These are phyloP conservation scores for Cryptococcus jaspeensis DNA, from an alignment of 1,284 basidiomycete species.

Conservation along the genomic window DNA sequence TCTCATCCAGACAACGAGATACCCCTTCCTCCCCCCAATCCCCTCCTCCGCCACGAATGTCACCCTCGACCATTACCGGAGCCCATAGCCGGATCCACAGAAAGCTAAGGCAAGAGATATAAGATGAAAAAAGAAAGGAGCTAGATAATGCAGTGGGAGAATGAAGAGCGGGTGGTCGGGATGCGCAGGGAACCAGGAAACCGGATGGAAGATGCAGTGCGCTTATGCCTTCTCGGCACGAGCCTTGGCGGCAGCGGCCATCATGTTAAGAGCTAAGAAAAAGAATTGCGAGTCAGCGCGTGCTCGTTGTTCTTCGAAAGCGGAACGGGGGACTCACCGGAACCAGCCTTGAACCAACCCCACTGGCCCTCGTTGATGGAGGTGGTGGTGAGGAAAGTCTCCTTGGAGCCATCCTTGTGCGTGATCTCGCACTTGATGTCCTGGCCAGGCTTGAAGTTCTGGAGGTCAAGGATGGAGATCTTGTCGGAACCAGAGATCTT, in stretches of 20 bases:
- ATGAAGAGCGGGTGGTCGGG: neutral
- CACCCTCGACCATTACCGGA: neutral
- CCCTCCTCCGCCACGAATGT: neutral
- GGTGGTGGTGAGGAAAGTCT: slow-evolving; percentile 55
- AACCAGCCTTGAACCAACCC: slow-evolving; percentile 91
- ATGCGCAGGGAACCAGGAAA: neutral
- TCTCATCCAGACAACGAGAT: slow-evolving; percentile 1
- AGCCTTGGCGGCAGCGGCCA: slow-evolving; percentile 42
- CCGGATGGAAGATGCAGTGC: neutral
- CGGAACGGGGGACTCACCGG: slow-evolving; percentile 50
- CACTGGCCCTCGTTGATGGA: slow-evolving; percentile 69
- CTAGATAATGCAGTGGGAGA: slow-evolving; percentile 5
- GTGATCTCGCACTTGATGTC: slow-evolving; percentile 76
- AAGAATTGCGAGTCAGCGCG: neutral
- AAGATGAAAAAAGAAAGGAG: neutral
- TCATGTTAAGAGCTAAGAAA: slow-evolving; percentile 43
- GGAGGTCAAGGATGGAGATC: slow-evolving; percentile 78
- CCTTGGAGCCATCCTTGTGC: slow-evolving; percentile 75
- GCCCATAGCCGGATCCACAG: neutral
- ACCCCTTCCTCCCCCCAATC: neutral
- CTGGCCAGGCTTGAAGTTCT: slow-evolving; percentile 81
- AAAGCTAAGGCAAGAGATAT: neutral
- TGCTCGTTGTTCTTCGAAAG: neutral
- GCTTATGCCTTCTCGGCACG: slow-evolving; percentile 11
- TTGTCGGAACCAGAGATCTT: slow-evolving; percentile 78